Percentiles rank a stretch among this genome's conserved stretches.
These are phyloP conservation scores for Myriosclerotinia curreyana DNA, from an alignment of 2,329 filamentous ascomycete genomes.

Conservation along the genomic window DNA sequence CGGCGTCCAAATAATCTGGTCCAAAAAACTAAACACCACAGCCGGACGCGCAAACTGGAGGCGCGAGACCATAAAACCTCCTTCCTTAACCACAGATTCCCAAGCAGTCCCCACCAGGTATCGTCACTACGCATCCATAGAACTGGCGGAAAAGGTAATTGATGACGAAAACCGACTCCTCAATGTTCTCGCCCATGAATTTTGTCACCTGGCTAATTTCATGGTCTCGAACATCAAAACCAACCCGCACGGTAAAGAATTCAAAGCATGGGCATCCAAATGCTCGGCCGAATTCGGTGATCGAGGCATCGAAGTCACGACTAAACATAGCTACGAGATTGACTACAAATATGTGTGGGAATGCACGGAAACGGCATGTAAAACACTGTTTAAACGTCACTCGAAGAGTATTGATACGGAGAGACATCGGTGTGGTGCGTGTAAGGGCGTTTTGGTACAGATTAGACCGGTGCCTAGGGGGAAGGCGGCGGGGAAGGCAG, in stretches of 20 bases:
- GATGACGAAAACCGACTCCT: slow-evolving; percentile 72
- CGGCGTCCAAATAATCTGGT: slow-evolving; percentile 70
- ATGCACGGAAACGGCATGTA: slow-evolving; percentile 61
- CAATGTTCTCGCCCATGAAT: slow-evolving; percentile 94
- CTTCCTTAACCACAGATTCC: slow-evolving; percentile 24
- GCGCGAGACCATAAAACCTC: slow-evolving; percentile 51
- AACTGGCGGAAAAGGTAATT: slow-evolving; percentile 86
- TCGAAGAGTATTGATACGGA: slow-evolving; percentile 76
- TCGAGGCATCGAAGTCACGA: slow-evolving; percentile 74
- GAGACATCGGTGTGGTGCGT: slow-evolving; percentile 73
- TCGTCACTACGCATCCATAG: slow-evolving; percentile 70
- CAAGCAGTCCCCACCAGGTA: slow-evolving; percentile 33
- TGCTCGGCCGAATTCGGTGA: slow-evolving; percentile 55
- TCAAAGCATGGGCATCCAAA: slow-evolving; percentile 69
- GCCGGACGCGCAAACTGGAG: slow-evolving; percentile 74
- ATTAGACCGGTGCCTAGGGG: slow-evolving; percentile 71
- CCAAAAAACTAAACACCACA: slow-evolving; percentile 74
- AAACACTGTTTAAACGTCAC: slow-evolving; percentile 74
- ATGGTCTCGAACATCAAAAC: slow-evolving; percentile 75
- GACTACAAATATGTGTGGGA: slow-evolving; percentile 90
- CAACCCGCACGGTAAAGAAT: slow-evolving; percentile 79
- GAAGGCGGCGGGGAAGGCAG: slow-evolving; percentile 27
- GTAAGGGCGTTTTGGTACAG: slow-evolving; percentile 69
- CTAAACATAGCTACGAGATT: slow-evolving; percentile 85
- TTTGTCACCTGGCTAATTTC: slow-evolving; percentile 90